phyloP scores from a whole-genome alignment of 163 green algal genomes.

The Smithsoniella earleae region DNA sequence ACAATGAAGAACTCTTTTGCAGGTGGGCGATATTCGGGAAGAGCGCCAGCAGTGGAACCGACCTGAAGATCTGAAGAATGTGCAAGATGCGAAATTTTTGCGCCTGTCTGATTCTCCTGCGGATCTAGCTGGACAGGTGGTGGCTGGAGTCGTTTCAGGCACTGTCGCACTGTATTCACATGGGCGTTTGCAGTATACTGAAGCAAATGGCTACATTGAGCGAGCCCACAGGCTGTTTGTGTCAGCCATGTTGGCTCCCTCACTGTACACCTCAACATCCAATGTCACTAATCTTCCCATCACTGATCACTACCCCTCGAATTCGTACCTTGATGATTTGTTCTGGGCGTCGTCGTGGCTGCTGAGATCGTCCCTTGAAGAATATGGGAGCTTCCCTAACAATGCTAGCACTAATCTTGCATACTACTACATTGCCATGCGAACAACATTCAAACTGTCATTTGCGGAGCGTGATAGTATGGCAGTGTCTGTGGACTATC shows the following conservation, averaged over 20 bases:
- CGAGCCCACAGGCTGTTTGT: constrained; percentile 2
- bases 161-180: background rate
- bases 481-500: constrained; percentile 24
- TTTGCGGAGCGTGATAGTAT: constrained; percentile 29
- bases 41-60: constrained; percentile 27
- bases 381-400: background rate
- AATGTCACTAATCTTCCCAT: constrained; percentile 24
- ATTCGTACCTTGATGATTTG: constrained; percentile 24
- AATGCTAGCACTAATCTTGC: background rate
- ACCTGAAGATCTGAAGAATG: constrained; percentile 1
- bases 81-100: background rate
- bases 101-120: background rate
- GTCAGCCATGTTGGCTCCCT: background rate
- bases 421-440: constrained; percentile 14
- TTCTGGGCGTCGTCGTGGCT: constrained; percentile 27
- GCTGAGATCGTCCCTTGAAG: background rate
- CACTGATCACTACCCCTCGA: constrained; percentile 19
- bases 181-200: background rate
- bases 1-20: background rate
- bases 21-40: constrained; percentile 18
- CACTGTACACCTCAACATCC: background rate
- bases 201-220: background rate
- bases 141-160: background rate
- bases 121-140: constrained; percentile 14
- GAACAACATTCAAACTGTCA: constrained; percentile 5